Evolutionary conservation across 108 stramenopile species (phyloP), one percentile per base, ranked within the genome.

Genomic region (Nitzschia sp.): DNA sequence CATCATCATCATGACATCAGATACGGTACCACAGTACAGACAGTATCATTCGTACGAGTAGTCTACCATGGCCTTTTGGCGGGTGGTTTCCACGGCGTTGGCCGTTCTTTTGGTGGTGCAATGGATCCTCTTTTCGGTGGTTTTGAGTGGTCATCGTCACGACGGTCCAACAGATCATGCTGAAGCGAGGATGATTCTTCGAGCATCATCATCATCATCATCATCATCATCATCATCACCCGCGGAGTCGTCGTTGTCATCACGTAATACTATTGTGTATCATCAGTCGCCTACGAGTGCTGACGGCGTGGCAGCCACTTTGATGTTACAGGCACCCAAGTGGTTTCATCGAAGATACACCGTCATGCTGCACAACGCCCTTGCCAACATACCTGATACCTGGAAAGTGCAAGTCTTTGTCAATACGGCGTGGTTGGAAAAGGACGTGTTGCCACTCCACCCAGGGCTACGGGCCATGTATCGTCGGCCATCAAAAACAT

Each of bases 331-430:
- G 23, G 76, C 81, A 30, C 85, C 85, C 30, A 73, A 78, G 36
- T 86, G 85, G 85, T 82, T 86, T 48, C 85, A 86, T 60, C 58
- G 81, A 52, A 61, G 85, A 22, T 86, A 80, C 52, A 75, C 79
- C 0, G 45, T 44, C 22, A 82, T 86, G 79, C 13, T 83, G 17
- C 70, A 78, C 68, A 86, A 86, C 57, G 81, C 52, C 17, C 26
- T 82, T 2, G 36, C 47, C 34, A 86, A 86, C 47, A 54, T 74
- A 11, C 72, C 78, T 11, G 9, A 28, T 8, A 47, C 28, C 50
- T 86, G 85, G 85, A 47, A 19, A 3, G 36, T 86, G 8, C 85
- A 86, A 61, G 31, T 86, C 15, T 75, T 86, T 29, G 63, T 68
- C 57, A 77, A 83, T 71, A 61, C 38, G 15, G 44, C 28, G 1